These are phyloP conservation scores for Dactylorhiza incarnata DNA, from an alignment of 106 monocot species.

Conservation along the genomic window DNA sequence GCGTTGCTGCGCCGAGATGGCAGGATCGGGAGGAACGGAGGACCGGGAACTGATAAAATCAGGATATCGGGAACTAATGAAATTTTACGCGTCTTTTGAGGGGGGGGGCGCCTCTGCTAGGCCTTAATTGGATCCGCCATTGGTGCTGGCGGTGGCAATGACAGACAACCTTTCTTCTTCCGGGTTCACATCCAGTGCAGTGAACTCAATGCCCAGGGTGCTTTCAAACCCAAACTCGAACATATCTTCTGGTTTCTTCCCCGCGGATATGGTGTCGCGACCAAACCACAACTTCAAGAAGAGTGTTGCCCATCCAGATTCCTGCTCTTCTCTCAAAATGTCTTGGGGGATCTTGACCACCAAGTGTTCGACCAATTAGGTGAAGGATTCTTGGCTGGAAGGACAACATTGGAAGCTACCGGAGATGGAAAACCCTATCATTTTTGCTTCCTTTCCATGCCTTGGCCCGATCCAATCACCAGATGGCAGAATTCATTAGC, in stretches of 20 bases:
- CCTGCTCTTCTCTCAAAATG: constrained; percentile 20
- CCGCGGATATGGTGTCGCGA: constrained; percentile 4
- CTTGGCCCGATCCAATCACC: constrained; percentile 27
- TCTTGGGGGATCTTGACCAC: constrained; percentile 44
- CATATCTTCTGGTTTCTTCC: background rate
- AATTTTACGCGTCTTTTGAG: too few species aligned
- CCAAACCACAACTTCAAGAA: constrained; percentile 34
- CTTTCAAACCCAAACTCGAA: background rate
- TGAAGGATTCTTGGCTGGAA: constrained; percentile 36
- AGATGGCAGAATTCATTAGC: constrained; percentile 19
- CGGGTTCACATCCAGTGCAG: background rate
- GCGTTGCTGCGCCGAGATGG: too few species aligned
- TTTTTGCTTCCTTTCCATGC: constrained; percentile 54
- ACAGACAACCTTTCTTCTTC: too few species aligned
- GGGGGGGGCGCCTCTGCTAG: too few species aligned
- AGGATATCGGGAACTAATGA: too few species aligned
- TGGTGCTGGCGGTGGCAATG: too few species aligned
- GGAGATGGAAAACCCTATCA: constrained; percentile 14
- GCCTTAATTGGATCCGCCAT: too few species aligned
- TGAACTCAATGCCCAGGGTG: background rate
- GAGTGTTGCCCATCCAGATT: constrained; percentile 35
- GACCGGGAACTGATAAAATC: too few species aligned
- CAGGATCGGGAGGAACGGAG: too few species aligned
- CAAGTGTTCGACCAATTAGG: constrained; percentile 21
- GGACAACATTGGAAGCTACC: constrained; percentile 18